Conservation (phyloP, 148 eudicot species). For the Cornus suecica region DNA sequence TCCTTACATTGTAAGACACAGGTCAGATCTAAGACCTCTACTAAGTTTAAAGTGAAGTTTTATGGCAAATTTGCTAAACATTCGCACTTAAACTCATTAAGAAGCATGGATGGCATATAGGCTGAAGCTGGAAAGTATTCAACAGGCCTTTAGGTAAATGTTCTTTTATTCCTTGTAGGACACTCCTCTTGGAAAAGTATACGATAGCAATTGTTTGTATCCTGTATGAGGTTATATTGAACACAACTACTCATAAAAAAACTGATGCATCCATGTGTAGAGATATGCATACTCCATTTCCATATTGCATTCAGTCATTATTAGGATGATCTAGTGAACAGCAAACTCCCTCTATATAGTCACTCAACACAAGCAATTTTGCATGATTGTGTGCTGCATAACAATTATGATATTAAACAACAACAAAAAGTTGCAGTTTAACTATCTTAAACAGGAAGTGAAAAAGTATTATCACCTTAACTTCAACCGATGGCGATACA, state of each 20-base stretch:
- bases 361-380: neutral
- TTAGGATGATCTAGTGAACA: neutral
- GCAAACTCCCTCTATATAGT: neutral
- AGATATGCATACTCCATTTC: neutral
- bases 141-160: too few species aligned
- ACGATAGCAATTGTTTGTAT: neutral
- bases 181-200: too few species aligned
- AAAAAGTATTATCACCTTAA: slow-evolving; percentile 48
- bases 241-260: neutral
- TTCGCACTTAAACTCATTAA: neutral
- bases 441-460: slow-evolving; percentile 5
- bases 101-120: neutral
- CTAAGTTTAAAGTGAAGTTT: neutral
- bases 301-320: neutral
- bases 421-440: neutral
- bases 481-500: slow-evolving; percentile 45
- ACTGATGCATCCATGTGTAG: neutral
- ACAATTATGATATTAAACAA: neutral
- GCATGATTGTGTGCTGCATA: neutral
- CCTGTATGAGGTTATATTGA: neutral
- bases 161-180: too few species aligned
- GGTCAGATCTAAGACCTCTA: neutral
- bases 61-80: neutral
- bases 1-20: neutral
- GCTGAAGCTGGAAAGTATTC: neutral